phyloP scores from a whole-genome alignment of 164 flowering plant genomes.

The Pachysandra terminalis region DNA sequence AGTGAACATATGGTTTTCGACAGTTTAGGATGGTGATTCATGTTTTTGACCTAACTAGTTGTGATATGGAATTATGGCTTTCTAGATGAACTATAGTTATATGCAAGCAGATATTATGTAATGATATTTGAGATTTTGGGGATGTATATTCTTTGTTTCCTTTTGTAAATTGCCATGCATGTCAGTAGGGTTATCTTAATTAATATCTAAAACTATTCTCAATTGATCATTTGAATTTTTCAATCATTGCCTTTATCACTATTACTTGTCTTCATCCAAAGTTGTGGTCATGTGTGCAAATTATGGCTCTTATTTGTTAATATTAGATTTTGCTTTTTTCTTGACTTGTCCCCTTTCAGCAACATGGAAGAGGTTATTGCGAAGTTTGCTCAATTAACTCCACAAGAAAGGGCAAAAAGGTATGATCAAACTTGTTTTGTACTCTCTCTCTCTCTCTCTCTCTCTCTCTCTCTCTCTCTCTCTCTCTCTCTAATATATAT shows the following conservation, averaged over 20 bases:
- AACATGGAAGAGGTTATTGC: slow-evolving; percentile 57
- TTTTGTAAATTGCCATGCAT: not conserved
- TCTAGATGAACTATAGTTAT: not conserved
- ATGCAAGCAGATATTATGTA: not conserved
- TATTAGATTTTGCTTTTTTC: not conserved
- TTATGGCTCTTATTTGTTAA: not conserved
- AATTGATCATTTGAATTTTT: not conserved
- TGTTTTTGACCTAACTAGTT: too few relatives aligned
- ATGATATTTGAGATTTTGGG: not conserved
- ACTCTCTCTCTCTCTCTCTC: too few relatives aligned
- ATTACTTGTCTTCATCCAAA: not conserved
- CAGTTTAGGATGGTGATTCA: too few relatives aligned
- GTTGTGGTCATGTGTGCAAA: not conserved
- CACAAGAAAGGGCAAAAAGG: slow-evolving; percentile 82
- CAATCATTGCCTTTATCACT: not conserved
- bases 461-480: too few relatives aligned
- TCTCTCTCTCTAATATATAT: too few relatives aligned
- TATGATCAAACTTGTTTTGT: slow-evolving; percentile 10
- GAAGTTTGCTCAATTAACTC: slow-evolving; percentile 58
- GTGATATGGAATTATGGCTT: not conserved
- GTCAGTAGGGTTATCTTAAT: too few relatives aligned
- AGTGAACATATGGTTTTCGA: too few relatives aligned
- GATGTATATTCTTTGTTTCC: not conserved
- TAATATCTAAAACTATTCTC: not conserved
- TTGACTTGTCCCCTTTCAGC: slow-evolving; percentile 16